These are phyloP conservation scores for Tagetes erecta DNA, from an alignment of 129 eudicot genomes.

Conservation along the genomic window DNA sequence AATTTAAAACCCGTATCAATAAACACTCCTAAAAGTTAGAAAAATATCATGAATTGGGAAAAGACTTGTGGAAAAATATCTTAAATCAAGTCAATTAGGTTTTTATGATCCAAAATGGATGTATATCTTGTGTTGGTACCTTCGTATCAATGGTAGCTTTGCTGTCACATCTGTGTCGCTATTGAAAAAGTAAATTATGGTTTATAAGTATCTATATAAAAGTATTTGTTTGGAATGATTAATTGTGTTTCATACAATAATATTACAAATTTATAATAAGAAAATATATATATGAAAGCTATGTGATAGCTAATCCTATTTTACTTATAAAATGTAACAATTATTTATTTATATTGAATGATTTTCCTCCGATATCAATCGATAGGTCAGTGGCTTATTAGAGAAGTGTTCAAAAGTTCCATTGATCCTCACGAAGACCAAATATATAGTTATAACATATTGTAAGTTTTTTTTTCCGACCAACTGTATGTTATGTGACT, in stretches of 20 bases:
- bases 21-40: background rate
- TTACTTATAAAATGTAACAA: no score
- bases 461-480: no score
- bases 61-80: constrained; percentile 22
- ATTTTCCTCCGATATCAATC: background rate
- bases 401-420: no score
- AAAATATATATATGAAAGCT: background rate
- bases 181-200: background rate
- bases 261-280: background rate
- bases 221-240: background rate
- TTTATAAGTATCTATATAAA: background rate
- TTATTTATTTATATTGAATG: no score
- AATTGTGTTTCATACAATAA: background rate
- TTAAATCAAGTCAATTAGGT: no score
- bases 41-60: constrained; percentile 15
- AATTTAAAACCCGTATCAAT: no score
- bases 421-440: no score
- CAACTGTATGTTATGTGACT: no score
- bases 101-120: constrained; percentile 11
- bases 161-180: background rate
- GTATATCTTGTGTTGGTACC: constrained; percentile 2
- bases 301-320: background rate
- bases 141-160: constrained; percentile 1
- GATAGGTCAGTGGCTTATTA: no score
- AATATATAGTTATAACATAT: no score